Conservation (phyloP, 2,329 filamentous ascomycete genomes). For the Ophiostoma triangulosporum region DNA sequence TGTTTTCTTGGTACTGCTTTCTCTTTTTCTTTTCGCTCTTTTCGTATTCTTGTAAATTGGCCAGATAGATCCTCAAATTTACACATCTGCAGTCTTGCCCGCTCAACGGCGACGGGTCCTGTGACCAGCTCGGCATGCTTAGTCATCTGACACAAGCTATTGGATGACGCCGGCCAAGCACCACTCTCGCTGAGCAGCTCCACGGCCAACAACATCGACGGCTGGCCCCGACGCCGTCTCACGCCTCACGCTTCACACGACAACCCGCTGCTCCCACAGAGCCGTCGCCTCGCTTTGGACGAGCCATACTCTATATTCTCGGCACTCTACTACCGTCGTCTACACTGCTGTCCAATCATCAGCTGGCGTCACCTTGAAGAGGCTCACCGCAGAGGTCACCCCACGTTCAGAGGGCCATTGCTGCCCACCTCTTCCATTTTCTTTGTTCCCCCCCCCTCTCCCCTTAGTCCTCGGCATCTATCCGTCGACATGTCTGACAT, state of each 20-base stretch:
- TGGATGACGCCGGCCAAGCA: conserved; percentile 6
- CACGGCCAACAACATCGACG: background rate
- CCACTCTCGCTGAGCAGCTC: background rate
- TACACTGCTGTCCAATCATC: background rate
- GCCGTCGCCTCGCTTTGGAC: background rate
- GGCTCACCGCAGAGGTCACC: background rate
- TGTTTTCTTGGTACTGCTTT: background rate
- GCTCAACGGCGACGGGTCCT: background rate
- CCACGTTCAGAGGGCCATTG: background rate
- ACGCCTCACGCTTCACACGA: no score
- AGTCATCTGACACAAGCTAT: conserved; percentile 5
- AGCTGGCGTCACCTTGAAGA: background rate
- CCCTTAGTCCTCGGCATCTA: background rate
- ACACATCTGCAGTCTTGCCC: background rate
- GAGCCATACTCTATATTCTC: background rate
- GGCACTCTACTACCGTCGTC: background rate
- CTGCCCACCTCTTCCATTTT: conserved; percentile 43
- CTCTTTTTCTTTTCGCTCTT: background rate
- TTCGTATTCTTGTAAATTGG: no score
- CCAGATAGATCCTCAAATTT: no score
- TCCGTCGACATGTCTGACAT: conserved; percentile 29
- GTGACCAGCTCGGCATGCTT: conserved; percentile 3
- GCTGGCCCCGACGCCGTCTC: background rate
- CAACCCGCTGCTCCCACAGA: background rate
- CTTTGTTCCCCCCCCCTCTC: background rate